A percentile compares a stretch with the other conserved stretches of the same genome.
These are phyloP conservation scores for Aleurites moluccanus DNA, from an alignment of 441 rosid genomes.

Conservation along the genomic window DNA sequence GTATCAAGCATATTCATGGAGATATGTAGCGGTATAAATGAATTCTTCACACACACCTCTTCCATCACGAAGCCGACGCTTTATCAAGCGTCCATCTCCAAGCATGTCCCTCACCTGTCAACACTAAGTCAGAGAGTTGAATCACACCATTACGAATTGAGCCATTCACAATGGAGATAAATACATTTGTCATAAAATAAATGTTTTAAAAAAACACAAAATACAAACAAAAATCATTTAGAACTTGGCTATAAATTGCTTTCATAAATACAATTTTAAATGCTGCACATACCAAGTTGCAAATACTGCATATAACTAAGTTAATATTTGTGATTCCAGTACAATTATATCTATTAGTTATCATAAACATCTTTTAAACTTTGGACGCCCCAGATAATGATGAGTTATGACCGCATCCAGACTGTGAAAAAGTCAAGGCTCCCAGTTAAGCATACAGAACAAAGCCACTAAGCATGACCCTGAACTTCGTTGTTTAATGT, in stretches of 20 bases:
- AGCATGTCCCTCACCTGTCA: conserved; percentile 95
- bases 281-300: background rate
- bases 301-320: background rate
- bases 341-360: background rate
- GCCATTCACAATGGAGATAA: conserved; percentile 7
- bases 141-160: conserved; percentile 19
- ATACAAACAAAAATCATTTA: background rate
- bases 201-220: background rate
- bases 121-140: conserved; percentile 32
- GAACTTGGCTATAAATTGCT: conserved; percentile 1
- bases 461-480: background rate
- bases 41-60: conserved; percentile 50
- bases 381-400: background rate
- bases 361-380: background rate
- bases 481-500: conserved; percentile 1
- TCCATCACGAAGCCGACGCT: conserved; percentile 90
- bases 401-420: background rate
- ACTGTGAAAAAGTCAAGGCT: background rate
- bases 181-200: background rate
- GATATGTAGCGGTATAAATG: background rate
- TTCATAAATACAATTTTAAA: background rate
- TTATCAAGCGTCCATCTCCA: conserved; percentile 97
- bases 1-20: background rate
- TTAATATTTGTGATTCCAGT: background rate
- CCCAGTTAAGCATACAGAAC: background rate